Evolutionary conservation across 1,284 basidiomycete species (phyloP), one percentile per base, ranked within the genome.

Genomic region (Phlebopus sp.): DNA sequence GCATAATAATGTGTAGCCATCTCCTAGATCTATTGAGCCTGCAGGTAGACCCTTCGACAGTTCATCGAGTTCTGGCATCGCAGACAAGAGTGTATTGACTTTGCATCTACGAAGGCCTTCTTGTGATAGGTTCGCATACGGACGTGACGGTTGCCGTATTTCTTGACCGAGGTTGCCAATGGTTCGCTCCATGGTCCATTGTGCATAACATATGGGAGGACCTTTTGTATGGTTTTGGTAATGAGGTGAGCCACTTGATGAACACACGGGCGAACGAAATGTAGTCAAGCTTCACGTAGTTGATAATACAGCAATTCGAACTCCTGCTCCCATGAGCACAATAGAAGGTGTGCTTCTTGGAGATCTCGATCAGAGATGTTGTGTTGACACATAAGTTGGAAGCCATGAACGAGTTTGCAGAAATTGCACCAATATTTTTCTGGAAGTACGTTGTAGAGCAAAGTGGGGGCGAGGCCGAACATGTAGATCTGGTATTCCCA

Each of bases 401-500:
- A 29, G 10, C 43, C 43, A 4, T 37, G 25, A 5, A 49, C 37
- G 7, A 49, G 42, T 7, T 39, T 37, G 30, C 37, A 39, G 31
- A 36, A 47, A 19, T 47, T 32, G 4, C 4, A 9, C 52, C 55
- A 65, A 41, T 59, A 64, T 10, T 37, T 8, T 3, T 50, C 25
- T 3, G 62, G 61, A 15, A 71, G 56, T 18, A 67, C 34, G 4
- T 39, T 39, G 19, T 56, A 49, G 10, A 71, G 53, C n/a, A n/a
- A 1, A 69, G 45, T 63, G 5, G 67, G 68, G 0, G 58, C 58
- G 2, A 69, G 53, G 2, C 66, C 59, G 53, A 58, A 70, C 8
- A 71, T 30, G 42, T 67, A 70, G 0, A 59, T 42, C 0, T 62
- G 47, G 23, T 43, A 69, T 47, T 72, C 70, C 54, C 56, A 60